phyloP scores from a whole-genome alignment of 371 early-diverging fungal species.

The Mucor plumbeus region DNA sequence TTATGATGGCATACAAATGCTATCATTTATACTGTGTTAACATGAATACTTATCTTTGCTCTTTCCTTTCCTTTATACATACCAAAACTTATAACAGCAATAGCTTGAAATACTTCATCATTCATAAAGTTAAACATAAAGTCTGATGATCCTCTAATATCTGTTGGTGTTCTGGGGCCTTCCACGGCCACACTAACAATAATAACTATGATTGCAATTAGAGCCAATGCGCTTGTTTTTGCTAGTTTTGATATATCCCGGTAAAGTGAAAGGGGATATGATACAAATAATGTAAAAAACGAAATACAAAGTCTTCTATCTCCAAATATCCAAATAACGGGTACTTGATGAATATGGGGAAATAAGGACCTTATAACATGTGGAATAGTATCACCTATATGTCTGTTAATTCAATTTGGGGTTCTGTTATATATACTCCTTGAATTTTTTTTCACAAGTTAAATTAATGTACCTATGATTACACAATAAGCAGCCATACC shows the following conservation, averaged over 20 bases:
- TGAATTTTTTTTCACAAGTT: neutral
- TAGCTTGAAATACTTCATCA: conserved; percentile 72
- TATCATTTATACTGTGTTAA: conserved; percentile 19
- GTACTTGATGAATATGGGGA: conserved; percentile 59
- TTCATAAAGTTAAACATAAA: conserved; percentile 57
- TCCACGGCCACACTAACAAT: conserved; percentile 74
- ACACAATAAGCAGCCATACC: conserved; percentile 81
- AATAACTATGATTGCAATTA: conserved; percentile 76
- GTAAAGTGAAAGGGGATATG: conserved; percentile 78
- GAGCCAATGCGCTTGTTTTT: conserved; percentile 79
- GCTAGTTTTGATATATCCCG: conserved; percentile 83
- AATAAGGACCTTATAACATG: conserved; percentile 71
- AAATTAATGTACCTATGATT: conserved; percentile 59
- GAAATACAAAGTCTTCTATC: conserved; percentile 65
- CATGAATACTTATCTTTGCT: neutral
- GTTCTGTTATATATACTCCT: neutral
- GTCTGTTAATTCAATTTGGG: conserved; percentile 12
- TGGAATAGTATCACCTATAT: conserved; percentile 76
- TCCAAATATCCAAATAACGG: conserved; percentile 58
- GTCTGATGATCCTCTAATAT: conserved; percentile 58
- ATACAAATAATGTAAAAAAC: conserved; percentile 69
- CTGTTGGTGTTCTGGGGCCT: conserved; percentile 62
- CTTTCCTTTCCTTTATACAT: conserved; percentile 16
- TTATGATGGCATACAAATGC: conserved; percentile 90
- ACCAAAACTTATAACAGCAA: conserved; percentile 87